Percentiles rank a stretch among this genome's conserved stretches.
Evolutionary conservation across 345 rosid species (phyloP).

Genomic region (Rhodamnia rubescens): DNA sequence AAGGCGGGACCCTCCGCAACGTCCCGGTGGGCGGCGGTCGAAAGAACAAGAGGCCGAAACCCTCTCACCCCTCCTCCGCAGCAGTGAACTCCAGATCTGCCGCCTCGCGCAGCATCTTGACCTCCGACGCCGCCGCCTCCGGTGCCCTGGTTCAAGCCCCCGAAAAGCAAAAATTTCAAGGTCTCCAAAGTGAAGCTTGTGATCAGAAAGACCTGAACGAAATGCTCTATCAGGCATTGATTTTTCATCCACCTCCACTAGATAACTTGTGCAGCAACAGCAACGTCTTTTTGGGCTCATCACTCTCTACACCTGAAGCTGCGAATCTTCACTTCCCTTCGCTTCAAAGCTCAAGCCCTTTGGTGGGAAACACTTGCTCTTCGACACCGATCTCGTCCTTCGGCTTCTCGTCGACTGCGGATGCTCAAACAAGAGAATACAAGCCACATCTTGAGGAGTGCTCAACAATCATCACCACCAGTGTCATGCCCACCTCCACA

Average conservation of each 20-base stretch:
- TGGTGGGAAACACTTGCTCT: not conserved
- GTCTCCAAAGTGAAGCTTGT: conserved; percentile 3
- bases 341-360: not conserved
- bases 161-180: not conserved
- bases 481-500: conserved; percentile 7
- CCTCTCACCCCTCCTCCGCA: not conserved
- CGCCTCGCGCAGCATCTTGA: not conserved
- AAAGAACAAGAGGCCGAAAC: conserved; percentile 52
- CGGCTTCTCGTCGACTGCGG: not conserved
- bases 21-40: conserved; percentile 90
- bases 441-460: not conserved
- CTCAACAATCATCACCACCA: conserved; percentile 15
- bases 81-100: conserved; percentile 1
- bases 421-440: not conserved
- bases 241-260: conserved; percentile 8
- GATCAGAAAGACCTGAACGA: conserved; percentile 14
- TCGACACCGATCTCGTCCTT: not conserved
- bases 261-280: not conserved
- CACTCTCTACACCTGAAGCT: not conserved
- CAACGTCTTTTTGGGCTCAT: conserved; percentile 1
- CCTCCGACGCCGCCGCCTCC: not conserved
- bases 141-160: not conserved
- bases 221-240: conserved; percentile 8
- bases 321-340: not conserved
- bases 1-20: conserved; percentile 82